Evolutionary conservation across 768 basidiomycete genomes (phyloP), one percentile per base, ranked within the genome.

Genomic region (Kwoniella dendrophila): DNA sequence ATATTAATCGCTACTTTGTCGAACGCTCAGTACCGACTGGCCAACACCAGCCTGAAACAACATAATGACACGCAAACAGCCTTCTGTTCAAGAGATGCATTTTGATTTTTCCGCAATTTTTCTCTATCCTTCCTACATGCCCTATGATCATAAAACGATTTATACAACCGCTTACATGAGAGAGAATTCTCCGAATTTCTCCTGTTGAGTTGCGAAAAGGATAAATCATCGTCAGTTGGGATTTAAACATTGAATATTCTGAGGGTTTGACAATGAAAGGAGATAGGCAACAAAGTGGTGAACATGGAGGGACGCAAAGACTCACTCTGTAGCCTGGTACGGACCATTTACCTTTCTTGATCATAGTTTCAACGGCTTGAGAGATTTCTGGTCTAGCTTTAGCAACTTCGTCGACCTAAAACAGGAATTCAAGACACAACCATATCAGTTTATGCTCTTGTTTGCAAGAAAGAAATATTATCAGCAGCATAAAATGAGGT

Each of bases 331-430:
- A 81, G 34, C 93, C 94, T 74, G 95, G 95, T 61, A 97, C 94
- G 74, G 89, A 92, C 89, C 92, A 96, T 83, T 97, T 96, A 81
- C 94, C 94, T 83, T 97, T 93, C 86, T 89, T 87, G 67, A 97
- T 80, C 92, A 96, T 95, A 69, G 75, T 76, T 66, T 97, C 92
- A 62, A 96, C 90, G 43, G 89, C 87, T 81, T 96, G 87, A 38
- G 84, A 82, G 79, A 98, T 87, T 80, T 91, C 90, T 18, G 96
- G 96, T 81, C 96, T 89, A 26, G 95, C 95, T 64, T 87, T 84
- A 69, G 88, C 87, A 70, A 98, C 90, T 64, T 99, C 95, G 75
- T 89, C 87, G 65, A 87, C 83, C 92, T 95, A 71, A 7, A 49
- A 8, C 11, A 30, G 2, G 12, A 4, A 30, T 5, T 47, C 8